Evolutionary conservation across 768 basidiomycete genomes (phyloP), one percentile per base, ranked within the genome.

Genomic region (Lentinula detonsa): DNA sequence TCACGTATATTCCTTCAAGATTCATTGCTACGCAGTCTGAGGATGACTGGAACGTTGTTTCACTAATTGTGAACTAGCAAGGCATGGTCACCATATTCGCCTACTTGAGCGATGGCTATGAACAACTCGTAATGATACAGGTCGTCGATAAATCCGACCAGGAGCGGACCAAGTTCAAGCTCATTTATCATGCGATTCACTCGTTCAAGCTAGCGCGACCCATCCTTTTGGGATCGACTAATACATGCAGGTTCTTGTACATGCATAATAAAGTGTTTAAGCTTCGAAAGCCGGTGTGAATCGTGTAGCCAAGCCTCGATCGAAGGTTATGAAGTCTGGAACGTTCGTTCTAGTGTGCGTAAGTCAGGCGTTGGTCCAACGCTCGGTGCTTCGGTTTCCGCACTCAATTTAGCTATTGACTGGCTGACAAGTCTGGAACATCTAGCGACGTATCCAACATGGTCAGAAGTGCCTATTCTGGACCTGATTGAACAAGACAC

Each of bases 11-110:
- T 54, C 84, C 86, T 2, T 86, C 83, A 65, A 73, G 77, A 39
- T 67, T 65, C 49, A 80, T 89, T 49, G 75, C 82, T 4, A 80
- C 78, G 37, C 61, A 63, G 15, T 65, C 67, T 1, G 64, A 61
- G 33, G 75, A 82, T 60, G 70, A 78, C 58, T 89, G 85, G 85
- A 81, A 86, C 68, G 77, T 77, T 67, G 84, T 80, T 18, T 66
- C 87, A 60, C 82, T 80, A 67, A 75, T 85, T 57, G 62, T 82
- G 56, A 42, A 56, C 37, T 56, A 51, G 45, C 21, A 46, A 46
- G 28, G 33, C 33, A n/a, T 48, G n/a, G 46, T 7, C 42, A 1
- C 4, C 5, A 43, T 43, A 16, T 5, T 16, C 15, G 42, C n/a
- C 15, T 7, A 15, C 13, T 40, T 15, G 39, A 40, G 42, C n/a